phyloP scores from a whole-genome alignment of 1,139 yeast genomes.

The Blastobotrys niveus region DNA sequence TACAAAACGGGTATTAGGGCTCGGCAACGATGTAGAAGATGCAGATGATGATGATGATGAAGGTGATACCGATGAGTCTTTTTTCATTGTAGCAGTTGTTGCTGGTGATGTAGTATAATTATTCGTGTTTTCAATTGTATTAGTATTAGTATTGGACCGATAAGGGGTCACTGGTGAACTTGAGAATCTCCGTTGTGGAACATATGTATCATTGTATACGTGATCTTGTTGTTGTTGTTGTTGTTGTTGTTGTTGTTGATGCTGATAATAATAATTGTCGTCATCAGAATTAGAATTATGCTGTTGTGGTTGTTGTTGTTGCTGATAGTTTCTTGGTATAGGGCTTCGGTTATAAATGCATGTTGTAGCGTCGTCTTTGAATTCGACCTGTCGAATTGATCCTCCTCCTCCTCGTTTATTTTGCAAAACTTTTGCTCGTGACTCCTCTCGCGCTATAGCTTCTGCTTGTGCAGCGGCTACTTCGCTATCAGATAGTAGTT shows the following conservation, averaged over 20 bases:
- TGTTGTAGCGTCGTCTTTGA: constrained; percentile 8
- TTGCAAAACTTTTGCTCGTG: neutral
- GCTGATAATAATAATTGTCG: no score
- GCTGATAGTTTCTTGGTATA: no score
- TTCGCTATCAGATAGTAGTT: constrained; percentile 31
- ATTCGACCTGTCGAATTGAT: constrained; percentile 3
- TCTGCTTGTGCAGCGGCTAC: constrained; percentile 4
- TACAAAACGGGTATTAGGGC: constrained; percentile 1
- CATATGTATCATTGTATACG: constrained; percentile 1
- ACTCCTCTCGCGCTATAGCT: neutral
- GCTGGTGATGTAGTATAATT: neutral
- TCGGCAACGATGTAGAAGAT: neutral
- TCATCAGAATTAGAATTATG: no score
- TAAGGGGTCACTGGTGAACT: constrained; percentile 3
- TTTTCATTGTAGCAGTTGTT: no score
- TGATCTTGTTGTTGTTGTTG: no score
- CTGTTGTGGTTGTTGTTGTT: no score
- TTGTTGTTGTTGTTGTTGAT: no score
- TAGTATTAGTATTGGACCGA: neutral
- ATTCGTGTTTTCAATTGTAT: neutral
- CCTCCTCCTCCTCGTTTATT: no score
- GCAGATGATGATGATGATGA: neutral
- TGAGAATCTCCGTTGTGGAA: constrained; percentile 5
- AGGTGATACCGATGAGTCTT: neutral
- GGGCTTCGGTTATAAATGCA: constrained; percentile 8